Percentiles rank a stretch among this genome's conserved stretches.
These are phyloP conservation scores for Cucurbita pepo DNA, from an alignment of 306 rosid genomes.

Conservation along the genomic window DNA sequence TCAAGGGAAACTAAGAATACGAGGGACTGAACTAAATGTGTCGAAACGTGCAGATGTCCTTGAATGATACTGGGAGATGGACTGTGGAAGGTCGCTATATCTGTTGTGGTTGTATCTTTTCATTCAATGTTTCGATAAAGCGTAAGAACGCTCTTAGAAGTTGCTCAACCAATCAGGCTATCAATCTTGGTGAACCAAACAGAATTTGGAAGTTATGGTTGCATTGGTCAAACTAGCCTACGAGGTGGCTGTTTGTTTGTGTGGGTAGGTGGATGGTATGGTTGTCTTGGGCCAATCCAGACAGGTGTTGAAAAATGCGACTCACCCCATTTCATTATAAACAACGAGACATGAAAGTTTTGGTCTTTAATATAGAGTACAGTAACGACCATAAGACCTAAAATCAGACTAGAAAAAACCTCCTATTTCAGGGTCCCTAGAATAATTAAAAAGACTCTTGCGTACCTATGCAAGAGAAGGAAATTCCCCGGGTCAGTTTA, in stretches of 20 bases:
- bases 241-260: neutral
- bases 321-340: constrained; percentile 2
- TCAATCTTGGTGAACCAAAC: neutral
- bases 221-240: neutral
- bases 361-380: neutral
- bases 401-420: neutral
- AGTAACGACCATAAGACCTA: neutral
- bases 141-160: neutral
- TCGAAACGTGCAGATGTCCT: neutral
- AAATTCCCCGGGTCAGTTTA: neutral
- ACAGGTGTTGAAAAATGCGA: neutral
- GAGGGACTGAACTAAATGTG: neutral
- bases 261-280: neutral
- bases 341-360: constrained; percentile 4
- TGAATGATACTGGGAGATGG: neutral
- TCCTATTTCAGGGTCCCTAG: neutral
- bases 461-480: constrained; percentile 8
- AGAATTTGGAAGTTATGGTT: neutral
- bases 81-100: neutral
- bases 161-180: neutral
- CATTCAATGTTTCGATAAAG: neutral
- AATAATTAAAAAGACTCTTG: neutral
- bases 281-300: neutral
- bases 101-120: neutral
- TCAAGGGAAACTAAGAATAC: neutral